Evolutionary conservation across 257 asterid species (phyloP), one percentile per base, ranked within the genome.

Genomic region (Nicotiana tabacum): DNA sequence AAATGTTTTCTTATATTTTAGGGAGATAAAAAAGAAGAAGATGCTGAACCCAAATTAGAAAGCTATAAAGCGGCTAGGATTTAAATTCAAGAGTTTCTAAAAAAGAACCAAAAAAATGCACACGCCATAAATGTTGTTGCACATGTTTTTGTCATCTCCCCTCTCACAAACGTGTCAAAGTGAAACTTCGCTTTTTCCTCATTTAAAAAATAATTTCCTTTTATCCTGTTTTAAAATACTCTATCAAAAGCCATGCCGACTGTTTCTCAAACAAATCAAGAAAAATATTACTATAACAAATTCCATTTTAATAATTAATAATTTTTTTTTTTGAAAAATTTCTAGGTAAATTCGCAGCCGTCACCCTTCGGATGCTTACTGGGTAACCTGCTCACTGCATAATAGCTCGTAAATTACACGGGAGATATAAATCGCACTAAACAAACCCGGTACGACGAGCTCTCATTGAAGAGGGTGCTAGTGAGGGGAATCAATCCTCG

Each of bases 111-210:
- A 69, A 70, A 56, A 58, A 58, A 21, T 72, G 55, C 21, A 72
- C 78, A 72, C 78, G 78, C 78, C 78, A 72, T 72, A 72, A 70
- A 72, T 72, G 37, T 46, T 37, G 21, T 10, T n/a, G 58, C 78
- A 72, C 78, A 46, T 72, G 78, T 43, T 72, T 72, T 30, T 72
- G 60, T n/a, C 58, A 11, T 70, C 57, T 13, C 57, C n/a, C 58
- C 58, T 70, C 78, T 21, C 46, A 70, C 78, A 70, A 70, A 70
- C 78, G 78, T 70, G 78, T 70, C 78, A 43, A 70, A 70, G n/a
- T 43, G 37, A 72, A 72, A 72, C 78, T 21, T 21, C 21, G 10
- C 60, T 0, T 46, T 70, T 72, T 21, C 35, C 35, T n/a, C 58
- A 70, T 70, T 39, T 11, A 70, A 4, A 39, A 4, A 70, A 9